Conservation (phyloP, 2,329 filamentous ascomycete species). For the Canariomyces notabilis region DNA sequence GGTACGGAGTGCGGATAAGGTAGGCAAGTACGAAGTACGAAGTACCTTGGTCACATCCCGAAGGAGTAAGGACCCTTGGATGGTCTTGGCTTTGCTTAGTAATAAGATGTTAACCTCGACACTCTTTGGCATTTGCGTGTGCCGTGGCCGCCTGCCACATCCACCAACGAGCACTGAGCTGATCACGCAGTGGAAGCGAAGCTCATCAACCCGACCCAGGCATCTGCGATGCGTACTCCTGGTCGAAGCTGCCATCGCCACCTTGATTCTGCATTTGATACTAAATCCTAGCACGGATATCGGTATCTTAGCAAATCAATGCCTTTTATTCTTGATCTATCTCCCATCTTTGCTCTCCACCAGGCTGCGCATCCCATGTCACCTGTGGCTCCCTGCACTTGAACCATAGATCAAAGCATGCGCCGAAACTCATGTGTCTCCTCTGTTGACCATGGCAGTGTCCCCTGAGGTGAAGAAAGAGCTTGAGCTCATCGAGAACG, state of each 20-base stretch:
- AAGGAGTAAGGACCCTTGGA: no score
- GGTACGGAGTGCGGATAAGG: no score
- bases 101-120: not conserved
- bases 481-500: conserved; percentile 75
- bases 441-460: conserved; percentile 30
- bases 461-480: conserved; percentile 60
- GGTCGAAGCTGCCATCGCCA: not conserved
- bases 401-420: not conserved
- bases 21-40: no score
- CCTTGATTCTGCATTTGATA: not conserved
- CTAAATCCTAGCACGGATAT: not conserved
- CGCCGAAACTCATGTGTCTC: not conserved
- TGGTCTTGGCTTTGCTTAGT: conserved; percentile 11
- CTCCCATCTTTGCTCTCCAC: not conserved
- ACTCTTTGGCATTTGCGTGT: conserved; percentile 11
- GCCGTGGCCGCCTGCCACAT: conserved; percentile 6
- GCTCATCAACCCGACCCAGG: not conserved
- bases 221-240: not conserved
- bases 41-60: no score
- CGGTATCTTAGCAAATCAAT: not conserved
- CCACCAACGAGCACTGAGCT: no score
- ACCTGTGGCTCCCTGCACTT: not conserved
- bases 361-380: no score
- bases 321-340: not conserved
- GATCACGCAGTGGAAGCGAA: no score